phyloP scores from a whole-genome alignment of 2,329 filamentous ascomycete species.

The Colletotrichum lini region DNA sequence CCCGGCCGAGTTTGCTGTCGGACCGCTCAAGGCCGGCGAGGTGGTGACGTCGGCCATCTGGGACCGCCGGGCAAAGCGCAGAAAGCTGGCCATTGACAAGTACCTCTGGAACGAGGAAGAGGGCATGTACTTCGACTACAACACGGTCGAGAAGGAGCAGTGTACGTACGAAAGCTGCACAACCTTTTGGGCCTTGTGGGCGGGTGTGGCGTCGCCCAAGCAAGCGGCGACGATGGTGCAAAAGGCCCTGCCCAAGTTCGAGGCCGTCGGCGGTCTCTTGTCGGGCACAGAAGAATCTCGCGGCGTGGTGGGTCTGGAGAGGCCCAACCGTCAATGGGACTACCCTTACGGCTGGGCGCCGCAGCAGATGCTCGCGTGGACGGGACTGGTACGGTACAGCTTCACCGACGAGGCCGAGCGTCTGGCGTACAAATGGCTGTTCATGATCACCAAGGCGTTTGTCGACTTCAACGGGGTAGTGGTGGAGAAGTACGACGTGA shows the following conservation, averaged over 20 bases:
- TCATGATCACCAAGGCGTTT: conserved; percentile 98
- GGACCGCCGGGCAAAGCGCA: conserved; percentile 89
- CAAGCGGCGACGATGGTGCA: conserved; percentile 89
- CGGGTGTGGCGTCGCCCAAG: conserved; percentile 85
- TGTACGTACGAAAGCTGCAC: conserved; percentile 91
- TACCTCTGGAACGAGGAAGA: conserved; percentile 93
- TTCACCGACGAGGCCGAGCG: conserved; percentile 92
- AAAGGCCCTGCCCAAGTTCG: conserved; percentile 87
- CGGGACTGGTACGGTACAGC: conserved; percentile 89
- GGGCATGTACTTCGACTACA: conserved; percentile 98
- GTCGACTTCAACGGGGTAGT: conserved; percentile 99
- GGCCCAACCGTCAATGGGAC: conserved; percentile 98
- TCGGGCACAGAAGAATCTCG: conserved; percentile 93
- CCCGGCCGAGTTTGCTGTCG: conserved; percentile 84
- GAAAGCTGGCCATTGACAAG: conserved; percentile 90
- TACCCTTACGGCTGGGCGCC: conserved; percentile 99
- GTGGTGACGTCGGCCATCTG: conserved; percentile 88
- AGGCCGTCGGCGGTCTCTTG: conserved; percentile 88
- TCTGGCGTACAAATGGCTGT: conserved; percentile 95
- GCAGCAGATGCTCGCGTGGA: conserved; percentile 98
- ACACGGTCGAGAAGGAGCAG: conserved; percentile 85
- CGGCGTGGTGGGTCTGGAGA: conserved; percentile 81
- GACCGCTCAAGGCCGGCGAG: conserved; percentile 75
- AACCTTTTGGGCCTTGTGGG: conserved; percentile 98
- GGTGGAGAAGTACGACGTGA: conserved; percentile 99